A percentile compares a stretch with the other conserved stretches of the same genome.
Conservation (phyloP, 495 filamentous ascomycete genomes). For the Astrothelium macrocarpum region DNA sequence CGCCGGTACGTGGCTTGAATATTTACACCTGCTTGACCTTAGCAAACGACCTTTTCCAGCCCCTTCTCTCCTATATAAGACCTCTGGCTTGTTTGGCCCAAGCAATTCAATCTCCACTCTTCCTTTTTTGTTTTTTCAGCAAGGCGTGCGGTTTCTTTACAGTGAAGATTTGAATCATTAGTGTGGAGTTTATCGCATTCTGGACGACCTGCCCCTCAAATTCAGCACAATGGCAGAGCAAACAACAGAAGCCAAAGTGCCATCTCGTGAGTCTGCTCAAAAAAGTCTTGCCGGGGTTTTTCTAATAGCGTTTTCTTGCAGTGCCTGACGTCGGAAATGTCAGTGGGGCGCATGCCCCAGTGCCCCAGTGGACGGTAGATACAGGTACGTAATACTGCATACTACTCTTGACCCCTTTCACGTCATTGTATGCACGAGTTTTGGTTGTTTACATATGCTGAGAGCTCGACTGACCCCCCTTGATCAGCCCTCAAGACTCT, state of each 20-base stretch:
- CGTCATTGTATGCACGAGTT: too few species aligned
- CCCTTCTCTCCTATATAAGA: background rate
- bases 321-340: background rate
- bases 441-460: too few species aligned
- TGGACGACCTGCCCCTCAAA: background rate
- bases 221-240: conserved; percentile 16
- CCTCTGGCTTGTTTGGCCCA: background rate
- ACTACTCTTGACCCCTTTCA: too few species aligned
- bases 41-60: background rate
- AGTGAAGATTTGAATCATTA: background rate
- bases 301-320: background rate
- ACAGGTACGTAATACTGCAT: conserved; percentile 25
- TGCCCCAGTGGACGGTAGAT: conserved; percentile 25
- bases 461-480: too few species aligned
- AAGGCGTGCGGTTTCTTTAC: background rate
- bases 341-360: conserved; percentile 3
- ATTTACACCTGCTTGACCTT: background rate
- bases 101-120: too few species aligned
- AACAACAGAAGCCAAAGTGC: conserved; percentile 24
- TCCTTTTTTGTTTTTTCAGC: background rate
- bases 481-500: conserved; percentile 37
- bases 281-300: background rate
- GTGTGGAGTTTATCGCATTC: background rate
- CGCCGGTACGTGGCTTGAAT: background rate
- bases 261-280: conserved; percentile 19